These are phyloP conservation scores for Rhododendron williamsianum DNA, from an alignment of 148 eudicot species.

Conservation along the genomic window DNA sequence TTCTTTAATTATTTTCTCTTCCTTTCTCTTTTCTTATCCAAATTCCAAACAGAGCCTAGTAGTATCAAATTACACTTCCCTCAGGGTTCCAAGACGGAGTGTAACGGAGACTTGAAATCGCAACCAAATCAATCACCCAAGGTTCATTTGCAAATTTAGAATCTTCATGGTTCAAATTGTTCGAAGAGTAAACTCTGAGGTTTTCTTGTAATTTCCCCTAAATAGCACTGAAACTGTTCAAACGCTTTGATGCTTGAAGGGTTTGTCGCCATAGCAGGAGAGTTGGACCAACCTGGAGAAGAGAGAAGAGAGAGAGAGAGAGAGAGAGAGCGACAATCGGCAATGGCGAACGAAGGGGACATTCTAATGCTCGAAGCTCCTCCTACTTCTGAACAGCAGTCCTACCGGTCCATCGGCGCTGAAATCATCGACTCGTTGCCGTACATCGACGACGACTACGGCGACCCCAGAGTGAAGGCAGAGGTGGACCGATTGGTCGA, in stretches of 20 bases:
- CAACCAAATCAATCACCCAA: no score
- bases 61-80: no score
- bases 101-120: no score
- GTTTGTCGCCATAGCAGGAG: not conserved
- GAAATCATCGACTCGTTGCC: slow-evolving; percentile 76
- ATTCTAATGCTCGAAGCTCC: slow-evolving; percentile 73
- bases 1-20: no score
- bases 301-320: not conserved
- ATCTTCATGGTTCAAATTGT: not conserved
- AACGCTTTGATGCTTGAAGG: not conserved
- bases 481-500: slow-evolving; percentile 85
- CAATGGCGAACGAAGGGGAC: slow-evolving; percentile 35
- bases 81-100: no score
- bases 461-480: slow-evolving; percentile 53
- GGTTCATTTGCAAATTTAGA: not conserved
- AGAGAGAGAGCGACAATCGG: slow-evolving; percentile 13
- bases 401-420: slow-evolving; percentile 38
- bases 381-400: slow-evolving; percentile 15
- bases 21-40: no score
- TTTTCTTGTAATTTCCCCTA: not conserved
- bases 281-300: not conserved
- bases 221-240: not conserved
- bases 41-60: no score
- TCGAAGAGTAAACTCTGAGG: no score
- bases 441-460: slow-evolving; percentile 87